Evolutionary conservation across 2,329 filamentous ascomycete species (phyloP), one percentile per base, ranked within the genome.

Genomic region (Colletotrichum salicis): DNA sequence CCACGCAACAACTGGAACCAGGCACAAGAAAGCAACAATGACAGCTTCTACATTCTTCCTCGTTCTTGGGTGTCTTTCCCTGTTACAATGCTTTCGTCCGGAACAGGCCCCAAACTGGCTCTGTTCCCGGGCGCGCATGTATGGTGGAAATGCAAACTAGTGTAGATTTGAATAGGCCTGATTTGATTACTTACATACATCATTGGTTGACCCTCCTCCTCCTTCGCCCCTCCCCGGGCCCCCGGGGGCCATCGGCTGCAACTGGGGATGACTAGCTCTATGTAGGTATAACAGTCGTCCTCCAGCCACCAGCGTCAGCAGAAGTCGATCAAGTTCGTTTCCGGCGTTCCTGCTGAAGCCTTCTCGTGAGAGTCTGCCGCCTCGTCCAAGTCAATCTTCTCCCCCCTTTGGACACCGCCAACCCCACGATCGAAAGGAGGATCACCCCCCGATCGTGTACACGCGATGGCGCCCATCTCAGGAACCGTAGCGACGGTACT

Each of bases 391-490:
- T 22, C 19, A 10, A 19, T 19, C 19, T 48, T 19, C 41, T 37
- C 31, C 22, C 12, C 22, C 33, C 33, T 5, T 52, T 19, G 29
- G 8, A 31, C 15, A 24, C 19, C 7, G 13, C 31, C 48, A 27
- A 27, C 11, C 41, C 45, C 13, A 15, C 33, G 11, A 27, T 22
- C 19, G n/a, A 29, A 29, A 19, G 35, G 12, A 41, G 54, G 22
- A 29, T n/a, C 37, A 41, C 37, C 19, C 8, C n/a, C 19, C 41
- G 41, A 48, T 48, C 19, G 24, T 41, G n/a, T n/a, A 19, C 24
- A 33, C 15, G 15, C 11, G 12, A 72, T 72, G 70, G 55, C 70
- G 70, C 41, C 66, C 27, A 59, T 27, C 35, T 45, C 61, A 24
- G 24, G 61, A 13, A 55, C 70, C 51, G 37, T 67, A 35, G 27